Conservation (phyloP, 1,139 yeast species). For the Pichia sp. region DNA sequence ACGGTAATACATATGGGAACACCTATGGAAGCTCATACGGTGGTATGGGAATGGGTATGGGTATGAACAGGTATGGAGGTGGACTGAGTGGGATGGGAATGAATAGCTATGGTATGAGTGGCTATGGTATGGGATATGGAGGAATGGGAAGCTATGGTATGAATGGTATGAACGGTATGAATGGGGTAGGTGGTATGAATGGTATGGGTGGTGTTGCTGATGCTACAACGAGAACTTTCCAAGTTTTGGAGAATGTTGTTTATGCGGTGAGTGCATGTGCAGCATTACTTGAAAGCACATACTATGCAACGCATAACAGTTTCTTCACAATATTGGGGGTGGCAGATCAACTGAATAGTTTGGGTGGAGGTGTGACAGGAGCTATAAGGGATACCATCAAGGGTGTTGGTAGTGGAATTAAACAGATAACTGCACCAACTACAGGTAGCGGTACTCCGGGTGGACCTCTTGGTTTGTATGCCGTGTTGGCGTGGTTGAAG, state of each 20-base stretch:
- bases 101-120: background rate
- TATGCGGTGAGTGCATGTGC: conserved; percentile 98
- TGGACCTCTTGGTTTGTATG: conserved; percentile 63
- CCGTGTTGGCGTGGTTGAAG: conserved; percentile 66
- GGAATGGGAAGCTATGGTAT: conserved; percentile 22
- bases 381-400: conserved; percentile 6
- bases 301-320: conserved; percentile 95
- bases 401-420: conserved; percentile 4
- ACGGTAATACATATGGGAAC: conserved; percentile 31
- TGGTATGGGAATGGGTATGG: conserved; percentile 26
- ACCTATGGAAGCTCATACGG: conserved; percentile 10
- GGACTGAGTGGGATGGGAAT: background rate
- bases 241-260: conserved; percentile 81
- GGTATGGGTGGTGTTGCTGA: conserved; percentile 24
- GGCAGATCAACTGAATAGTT: conserved; percentile 87
- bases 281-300: conserved; percentile 95
- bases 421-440: conserved; percentile 1
- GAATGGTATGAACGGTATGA: conserved; percentile 30
- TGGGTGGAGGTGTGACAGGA: conserved; percentile 42
- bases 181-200: conserved; percentile 15
- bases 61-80: too few species aligned
- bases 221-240: conserved; percentile 88
- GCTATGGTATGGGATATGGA: conserved; percentile 6
- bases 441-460: background rate
- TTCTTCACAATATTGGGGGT: conserved; percentile 94